phyloP scores from a whole-genome alignment of 495 filamentous ascomycete genomes.

The Chaetomium tenue region DNA sequence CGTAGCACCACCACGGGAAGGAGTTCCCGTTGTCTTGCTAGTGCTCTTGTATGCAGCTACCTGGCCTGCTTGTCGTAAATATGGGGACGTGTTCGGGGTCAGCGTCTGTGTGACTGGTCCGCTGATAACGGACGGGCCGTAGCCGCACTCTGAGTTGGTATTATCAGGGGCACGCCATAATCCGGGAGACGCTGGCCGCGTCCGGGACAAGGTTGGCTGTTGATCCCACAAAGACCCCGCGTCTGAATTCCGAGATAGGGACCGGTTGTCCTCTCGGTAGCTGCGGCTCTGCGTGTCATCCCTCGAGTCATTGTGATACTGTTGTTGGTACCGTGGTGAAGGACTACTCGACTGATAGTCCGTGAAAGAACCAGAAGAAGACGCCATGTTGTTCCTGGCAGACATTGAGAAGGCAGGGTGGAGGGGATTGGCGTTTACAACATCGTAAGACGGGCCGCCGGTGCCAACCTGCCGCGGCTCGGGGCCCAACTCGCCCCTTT shows the following conservation, averaged over 20 bases:
- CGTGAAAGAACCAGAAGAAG: neutral
- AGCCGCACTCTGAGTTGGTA: neutral
- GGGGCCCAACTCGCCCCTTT: neutral
- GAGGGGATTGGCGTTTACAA: neutral
- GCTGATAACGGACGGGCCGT: conserved; percentile 8
- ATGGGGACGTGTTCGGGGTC: conserved; percentile 7
- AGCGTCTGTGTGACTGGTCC: conserved; percentile 3
- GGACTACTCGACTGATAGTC: too few relatives aligned
- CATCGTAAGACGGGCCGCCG: neutral
- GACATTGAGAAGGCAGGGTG: neutral
- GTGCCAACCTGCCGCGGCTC: neutral
- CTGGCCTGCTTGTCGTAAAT: neutral
- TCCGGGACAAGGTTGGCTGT: neutral
- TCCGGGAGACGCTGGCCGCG: too few relatives aligned
- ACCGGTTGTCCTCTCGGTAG: too few relatives aligned
- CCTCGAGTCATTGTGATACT: neutral
- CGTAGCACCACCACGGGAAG: neutral
- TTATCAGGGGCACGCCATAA: too few relatives aligned
- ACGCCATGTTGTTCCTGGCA: neutral
- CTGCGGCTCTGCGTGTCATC: neutral
- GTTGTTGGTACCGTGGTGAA: neutral
- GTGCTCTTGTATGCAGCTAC: too few relatives aligned
- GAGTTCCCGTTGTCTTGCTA: neutral
- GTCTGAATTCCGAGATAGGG: too few relatives aligned
- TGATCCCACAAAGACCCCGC: neutral